phyloP scores from a whole-genome alignment of 1,284 basidiomycete genomes.

The Abortiporus biennis region DNA sequence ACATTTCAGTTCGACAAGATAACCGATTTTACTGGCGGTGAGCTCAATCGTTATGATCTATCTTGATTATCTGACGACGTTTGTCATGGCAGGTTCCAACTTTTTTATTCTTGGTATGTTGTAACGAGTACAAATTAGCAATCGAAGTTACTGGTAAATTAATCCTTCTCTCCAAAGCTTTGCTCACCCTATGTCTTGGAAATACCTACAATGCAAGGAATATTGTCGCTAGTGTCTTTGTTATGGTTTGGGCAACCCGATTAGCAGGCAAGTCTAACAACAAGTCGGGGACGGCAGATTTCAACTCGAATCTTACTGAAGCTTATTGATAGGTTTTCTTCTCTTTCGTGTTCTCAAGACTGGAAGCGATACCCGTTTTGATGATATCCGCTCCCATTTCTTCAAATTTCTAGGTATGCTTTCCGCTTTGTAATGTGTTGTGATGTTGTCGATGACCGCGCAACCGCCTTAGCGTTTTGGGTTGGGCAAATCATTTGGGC shows the following conservation, averaged over 20 bases:
- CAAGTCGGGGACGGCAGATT: too few species aligned
- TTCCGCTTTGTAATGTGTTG: neutral
- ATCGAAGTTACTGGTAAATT: neutral
- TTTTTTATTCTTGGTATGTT: slow-evolving; percentile 54
- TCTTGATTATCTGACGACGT: slow-evolving; percentile 1
- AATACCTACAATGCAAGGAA: slow-evolving; percentile 57
- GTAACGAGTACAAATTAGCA: neutral
- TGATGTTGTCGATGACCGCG: too few species aligned
- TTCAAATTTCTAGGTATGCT: slow-evolving; percentile 55
- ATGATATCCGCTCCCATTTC: slow-evolving; percentile 61
- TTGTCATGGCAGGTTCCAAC: slow-evolving; percentile 43
- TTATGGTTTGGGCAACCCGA: slow-evolving; percentile 61
- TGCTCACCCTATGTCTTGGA: slow-evolving; percentile 46
- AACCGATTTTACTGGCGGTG: slow-evolving; percentile 61
- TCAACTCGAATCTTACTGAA: neutral
- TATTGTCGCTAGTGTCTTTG: slow-evolving; percentile 49
- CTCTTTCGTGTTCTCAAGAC: slow-evolving; percentile 63
- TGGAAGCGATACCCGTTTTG: slow-evolving; percentile 61
- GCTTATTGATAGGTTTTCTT: slow-evolving; percentile 41
- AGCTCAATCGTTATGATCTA: slow-evolving; percentile 11
- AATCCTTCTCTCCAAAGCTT: slow-evolving; percentile 31
- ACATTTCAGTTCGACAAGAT: slow-evolving; percentile 67
- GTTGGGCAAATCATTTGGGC: slow-evolving; percentile 55
- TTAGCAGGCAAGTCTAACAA: slow-evolving; percentile 34
- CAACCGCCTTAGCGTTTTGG: slow-evolving; percentile 44